Base-by-base conservation (phyloP, 441 rosid species). In the Pelargonium myrrhifolium region DNA sequence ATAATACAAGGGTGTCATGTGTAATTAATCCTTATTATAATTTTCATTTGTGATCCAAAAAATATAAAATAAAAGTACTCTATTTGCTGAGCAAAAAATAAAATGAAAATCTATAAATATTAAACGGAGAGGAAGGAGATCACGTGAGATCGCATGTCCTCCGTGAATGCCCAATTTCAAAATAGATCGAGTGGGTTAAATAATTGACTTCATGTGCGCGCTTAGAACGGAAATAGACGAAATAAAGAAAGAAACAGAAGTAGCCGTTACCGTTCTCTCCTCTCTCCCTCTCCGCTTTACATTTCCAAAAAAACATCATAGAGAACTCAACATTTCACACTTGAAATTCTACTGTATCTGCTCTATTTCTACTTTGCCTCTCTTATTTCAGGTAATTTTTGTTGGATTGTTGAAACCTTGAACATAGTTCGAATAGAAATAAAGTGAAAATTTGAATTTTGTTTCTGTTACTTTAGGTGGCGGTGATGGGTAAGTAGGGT, bases 341-440 rank as follows among this genome's bases (percentile, higher is more conserved):
- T 69, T 2, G 12, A 51, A 43, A 43, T 51, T 59, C 64, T 11
- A 22, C 5, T 26, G 81, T 71, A 45, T 68, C 73, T 74, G 43
- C 28, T 39, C 17, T 65, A 3, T 10, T 15, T 65, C 21, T 14
- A 21, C 59, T 9, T 1, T 63, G 9, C 10, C 26, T 0, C 8
- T 20, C 18, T 26, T 21, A 35, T 3, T 67, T 76, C 72, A 49
- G 67, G 71, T 74, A 26, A 22, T 37, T 72, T 24, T 24, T 24
- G 28, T 24, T 24, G 28, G 28, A 24, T 24, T 24, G 28, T 24
- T 24, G 28, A 24, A 24, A 24, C 1, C 28, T 2, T 64, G n/a
- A n/a, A n/a, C n/a, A n/a, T 62, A 64, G 58, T 74, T 74, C 64
- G 37, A 53, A 42, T 28, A 59, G 1, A 61, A 71, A 62, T 21